These are phyloP conservation scores for Xylaria sp. DNA, from an alignment of 495 filamentous ascomycete species.

Conservation along the genomic window DNA sequence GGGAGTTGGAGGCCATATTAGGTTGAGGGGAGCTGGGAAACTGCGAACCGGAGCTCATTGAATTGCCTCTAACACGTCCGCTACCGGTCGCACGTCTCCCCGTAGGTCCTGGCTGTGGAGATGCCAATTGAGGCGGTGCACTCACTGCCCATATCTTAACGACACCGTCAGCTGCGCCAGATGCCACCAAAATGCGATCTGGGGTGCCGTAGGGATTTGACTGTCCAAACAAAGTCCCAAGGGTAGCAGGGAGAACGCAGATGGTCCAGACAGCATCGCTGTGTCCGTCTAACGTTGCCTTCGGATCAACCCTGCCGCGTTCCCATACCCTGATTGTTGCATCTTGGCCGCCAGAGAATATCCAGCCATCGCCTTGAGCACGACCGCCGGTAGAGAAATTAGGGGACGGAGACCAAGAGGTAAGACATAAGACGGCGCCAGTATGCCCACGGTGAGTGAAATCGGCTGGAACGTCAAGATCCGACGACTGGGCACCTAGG, in stretches of 20 bases:
- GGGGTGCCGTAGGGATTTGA: conserved; percentile 71
- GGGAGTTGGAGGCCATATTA: conserved; percentile 69
- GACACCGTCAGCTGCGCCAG: conserved; percentile 88
- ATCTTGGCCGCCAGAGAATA: conserved; percentile 96
- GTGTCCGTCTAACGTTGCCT: conserved; percentile 92
- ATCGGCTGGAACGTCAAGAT: conserved; percentile 89
- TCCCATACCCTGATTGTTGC: conserved; percentile 95
- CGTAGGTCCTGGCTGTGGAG: conserved; percentile 65
- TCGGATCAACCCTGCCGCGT: conserved; percentile 88
- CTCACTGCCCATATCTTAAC: conserved; percentile 95
- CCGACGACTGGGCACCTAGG: conserved; percentile 63
- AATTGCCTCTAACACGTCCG: conserved; percentile 84
- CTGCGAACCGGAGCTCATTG: conserved; percentile 86
- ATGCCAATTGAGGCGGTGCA: conserved; percentile 82
- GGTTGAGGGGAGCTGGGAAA: conserved; percentile 92
- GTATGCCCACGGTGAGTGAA: conserved; percentile 94
- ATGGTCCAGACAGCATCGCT: conserved; percentile 96
- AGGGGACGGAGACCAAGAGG: conserved; percentile 82
- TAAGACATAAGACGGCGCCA: conserved; percentile 85
- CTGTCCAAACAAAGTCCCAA: conserved; percentile 77
- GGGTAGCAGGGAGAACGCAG: conserved; percentile 88
- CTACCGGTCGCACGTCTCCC: conserved; percentile 66
- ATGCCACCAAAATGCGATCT: conserved; percentile 88
- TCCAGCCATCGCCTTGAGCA: conserved; percentile 89
- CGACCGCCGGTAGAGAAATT: conserved; percentile 89